Conservation (phyloP, 2,329 filamentous ascomycete genomes). For the Aspergillus sp. region DNA sequence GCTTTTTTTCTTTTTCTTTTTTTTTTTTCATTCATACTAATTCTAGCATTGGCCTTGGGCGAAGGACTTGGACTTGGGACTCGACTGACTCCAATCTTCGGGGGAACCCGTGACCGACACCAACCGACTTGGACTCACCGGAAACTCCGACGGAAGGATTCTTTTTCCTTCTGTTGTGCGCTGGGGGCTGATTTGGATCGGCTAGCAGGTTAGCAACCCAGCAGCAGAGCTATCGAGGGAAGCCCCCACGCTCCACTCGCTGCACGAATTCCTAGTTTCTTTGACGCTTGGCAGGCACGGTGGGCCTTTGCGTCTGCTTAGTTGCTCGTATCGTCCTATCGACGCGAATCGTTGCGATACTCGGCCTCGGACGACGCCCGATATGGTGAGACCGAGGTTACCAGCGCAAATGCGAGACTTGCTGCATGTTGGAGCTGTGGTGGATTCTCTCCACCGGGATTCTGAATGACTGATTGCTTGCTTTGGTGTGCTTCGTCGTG, state of each 20-base stretch:
- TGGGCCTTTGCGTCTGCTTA: not conserved
- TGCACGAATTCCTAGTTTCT: not conserved
- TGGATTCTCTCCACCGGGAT: constrained; percentile 2
- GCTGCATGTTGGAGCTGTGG: constrained; percentile 3
- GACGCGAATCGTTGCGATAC: not conserved
- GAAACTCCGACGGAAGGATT: not conserved
- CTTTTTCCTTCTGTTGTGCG: not conserved
- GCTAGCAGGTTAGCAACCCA: not conserved
- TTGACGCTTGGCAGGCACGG: constrained; percentile 6
- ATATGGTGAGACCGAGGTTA: not conserved
- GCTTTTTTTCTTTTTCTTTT: not conserved
- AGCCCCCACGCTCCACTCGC: constrained; percentile 1
- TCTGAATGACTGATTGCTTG: constrained; percentile 1
- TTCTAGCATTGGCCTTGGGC: not conserved
- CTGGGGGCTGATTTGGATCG: constrained; percentile 1
- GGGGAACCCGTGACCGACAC: not conserved
- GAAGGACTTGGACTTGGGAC: not conserved
- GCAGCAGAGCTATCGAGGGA: not conserved
- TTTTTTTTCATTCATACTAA: too few relatives aligned
- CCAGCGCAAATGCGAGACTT: not conserved
- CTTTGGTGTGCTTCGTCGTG: not conserved
- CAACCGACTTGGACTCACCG: not conserved
- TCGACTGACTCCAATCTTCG: not conserved
- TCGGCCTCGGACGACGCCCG: constrained; percentile 6
- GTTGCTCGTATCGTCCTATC: not conserved